Evolutionary conservation across 139 green algal species (phyloP), one percentile per base, ranked within the genome.

Genomic region (Pseudopediastrum boryanum): DNA sequence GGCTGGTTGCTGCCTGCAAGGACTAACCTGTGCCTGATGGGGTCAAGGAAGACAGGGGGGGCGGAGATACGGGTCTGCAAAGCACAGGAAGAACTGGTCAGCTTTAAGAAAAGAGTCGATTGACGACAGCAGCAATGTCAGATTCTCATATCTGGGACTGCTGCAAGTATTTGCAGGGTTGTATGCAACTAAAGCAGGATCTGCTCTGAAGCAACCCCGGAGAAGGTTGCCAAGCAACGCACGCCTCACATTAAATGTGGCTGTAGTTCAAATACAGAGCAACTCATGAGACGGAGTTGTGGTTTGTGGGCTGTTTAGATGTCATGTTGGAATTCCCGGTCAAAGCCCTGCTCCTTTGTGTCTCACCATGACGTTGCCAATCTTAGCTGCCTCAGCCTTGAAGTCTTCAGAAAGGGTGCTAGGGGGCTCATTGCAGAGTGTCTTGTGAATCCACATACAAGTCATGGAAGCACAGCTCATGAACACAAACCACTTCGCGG

Each of bases 41-140:
- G 73, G 42, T 71, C 71, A 35, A 74, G 25, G 62, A 74, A 81
- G 3, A 81, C 74, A 4, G 74, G 27, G 25, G 74, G 74, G 8
- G 74, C 74, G 29, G 48, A 46, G 64, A 39, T 74, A 46, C 74
- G 74, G 33, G 31, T 36, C 46, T 81, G 64, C 38, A 27, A 54
- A 23, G 23, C 1, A 52, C 39, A 56, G n/a, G 12, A 41, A 4
- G 27, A 66, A 31, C 25, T 42, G n/a, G n/a, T n/a, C 25, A 66
- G n/a, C 25, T 42, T 10, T 29, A 71, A 23, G 19, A 51, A 21
- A 4, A 4, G 38, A 21, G 6, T 10, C 21, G 2, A 41, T n/a
- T 56, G 21, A 71, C 36, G 19, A 43, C 3, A 19, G 23, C 4
- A 58, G 38, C 12, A 16, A n/a, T 8, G 33, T 8, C 13, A 21